Base-by-base conservation (phyloP, 306 rosid genomes). In the cucumber (Cucumis sativus) region DNA sequence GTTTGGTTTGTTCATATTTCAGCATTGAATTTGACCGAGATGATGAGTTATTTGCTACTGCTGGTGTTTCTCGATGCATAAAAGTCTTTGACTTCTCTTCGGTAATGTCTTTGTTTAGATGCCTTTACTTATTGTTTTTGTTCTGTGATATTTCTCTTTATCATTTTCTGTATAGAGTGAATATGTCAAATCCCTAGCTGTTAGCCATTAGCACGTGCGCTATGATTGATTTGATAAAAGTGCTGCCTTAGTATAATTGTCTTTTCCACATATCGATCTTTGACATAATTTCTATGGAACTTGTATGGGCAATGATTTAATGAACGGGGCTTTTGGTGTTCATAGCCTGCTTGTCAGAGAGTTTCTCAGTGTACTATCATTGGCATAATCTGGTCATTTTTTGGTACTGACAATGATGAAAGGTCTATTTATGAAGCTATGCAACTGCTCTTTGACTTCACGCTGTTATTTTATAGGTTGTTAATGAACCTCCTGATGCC, bases 11-110 rank as follows among this genome's bases (percentile, higher is more conserved):
- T 54, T 80, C 59, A 68, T 78, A 68, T 85, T 89, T 86, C 91
- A 95, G 99, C 92, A 95, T 95, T 77, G 99, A 95, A 90, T 95
- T 95, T 84, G 93, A 92, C 76, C 84, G 97, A 4, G 97, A 95
- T 75, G 96, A 92, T 80, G 97, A 95, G 81, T 84, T 92, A 73
- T 95, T 95, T 84, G 97, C 97, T 63, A 95, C 97, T 58, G 99
- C 99, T 77, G 99, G 99, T 83, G 99, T 95, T 84, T 95, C 99
- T 5, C 88, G 96, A 80, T 85, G 99, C 80, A 95, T 95, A 83
- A 95, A 92, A 82, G 91, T 95, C 84, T 95, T 95, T 79, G 99
- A 95, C 84, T 95, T 92, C 79, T 89, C 97, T 59, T 67, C 88
- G 83, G 99, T 92, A 92, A 70, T 88, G 78, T 73, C 78, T 69